Percentiles rank a stretch among this genome's conserved stretches.
Conservation (phyloP, 164 flowering plant species). For the Santalum album region DNA sequence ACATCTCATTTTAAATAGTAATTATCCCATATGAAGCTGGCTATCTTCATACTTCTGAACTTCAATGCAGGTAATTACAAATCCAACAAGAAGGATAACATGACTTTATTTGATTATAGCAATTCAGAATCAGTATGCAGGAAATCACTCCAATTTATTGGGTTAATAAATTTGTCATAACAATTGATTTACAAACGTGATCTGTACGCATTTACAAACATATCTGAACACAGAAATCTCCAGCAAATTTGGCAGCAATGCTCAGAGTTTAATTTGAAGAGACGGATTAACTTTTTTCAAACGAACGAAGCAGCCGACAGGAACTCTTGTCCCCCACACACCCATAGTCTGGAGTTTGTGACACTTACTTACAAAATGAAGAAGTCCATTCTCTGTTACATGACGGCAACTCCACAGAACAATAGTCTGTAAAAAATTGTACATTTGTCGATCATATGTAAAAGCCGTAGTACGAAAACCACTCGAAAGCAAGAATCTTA, state of each 20-base stretch:
- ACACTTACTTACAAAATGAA: conserved; percentile 64
- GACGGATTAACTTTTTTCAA: conserved; percentile 68
- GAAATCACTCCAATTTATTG: neutral
- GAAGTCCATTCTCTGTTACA: conserved; percentile 75
- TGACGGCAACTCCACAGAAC: conserved; percentile 94
- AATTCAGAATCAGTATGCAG: neutral
- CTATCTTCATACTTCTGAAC: too few species aligned
- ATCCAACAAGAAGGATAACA: too few species aligned
- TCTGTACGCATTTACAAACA: neutral
- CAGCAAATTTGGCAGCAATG: conserved; percentile 23
- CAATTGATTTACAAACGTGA: neutral
- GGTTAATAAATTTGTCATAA: neutral
- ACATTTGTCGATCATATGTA: too few species aligned
- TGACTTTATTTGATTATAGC: neutral
- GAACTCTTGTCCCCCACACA: conserved; percentile 81
- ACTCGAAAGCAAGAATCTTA: too few species aligned
- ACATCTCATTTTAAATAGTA: too few species aligned
- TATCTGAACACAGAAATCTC: conserved; percentile 14
- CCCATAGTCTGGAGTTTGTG: conserved; percentile 65
- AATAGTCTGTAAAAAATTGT: conserved; percentile 50
- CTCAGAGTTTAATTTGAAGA: conserved; percentile 61
- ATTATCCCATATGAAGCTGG: too few species aligned
- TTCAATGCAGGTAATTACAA: too few species aligned
- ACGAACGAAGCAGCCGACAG: conserved; percentile 56
- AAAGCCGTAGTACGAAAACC: too few species aligned